phyloP scores from a whole-genome alignment of 2,329 filamentous ascomycete genomes.

The Fusarium torreyae region DNA sequence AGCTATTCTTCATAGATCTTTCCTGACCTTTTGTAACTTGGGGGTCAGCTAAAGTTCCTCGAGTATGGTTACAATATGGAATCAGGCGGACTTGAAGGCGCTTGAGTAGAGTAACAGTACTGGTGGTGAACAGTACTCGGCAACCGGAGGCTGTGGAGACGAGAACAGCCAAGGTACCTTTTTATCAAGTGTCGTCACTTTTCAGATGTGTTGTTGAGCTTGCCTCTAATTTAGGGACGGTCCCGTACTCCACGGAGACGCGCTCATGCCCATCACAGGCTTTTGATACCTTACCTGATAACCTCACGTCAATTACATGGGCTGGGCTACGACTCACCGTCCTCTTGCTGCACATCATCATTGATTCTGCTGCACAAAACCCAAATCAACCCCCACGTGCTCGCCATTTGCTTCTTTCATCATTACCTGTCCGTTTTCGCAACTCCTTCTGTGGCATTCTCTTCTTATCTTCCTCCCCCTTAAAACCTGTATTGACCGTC shows the following conservation, averaged over 20 bases:
- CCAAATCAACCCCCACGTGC: conserved; percentile 35
- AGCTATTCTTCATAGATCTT: conserved; percentile 26
- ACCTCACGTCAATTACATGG: conserved; percentile 25
- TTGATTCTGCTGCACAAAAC: conserved; percentile 37
- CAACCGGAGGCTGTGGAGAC: conserved; percentile 23
- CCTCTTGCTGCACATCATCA: conserved; percentile 36
- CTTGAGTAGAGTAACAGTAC: conserved; percentile 3
- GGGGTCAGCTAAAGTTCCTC: neutral
- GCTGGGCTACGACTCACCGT: conserved; percentile 17
- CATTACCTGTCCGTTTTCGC: conserved; percentile 38
- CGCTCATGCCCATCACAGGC: conserved; percentile 33
- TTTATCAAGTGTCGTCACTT: conserved; percentile 8
- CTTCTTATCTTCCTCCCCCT: conserved; percentile 39
- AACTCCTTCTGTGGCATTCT: conserved; percentile 33
- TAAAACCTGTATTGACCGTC: conserved; percentile 33
- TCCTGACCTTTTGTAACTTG: conserved; percentile 1
- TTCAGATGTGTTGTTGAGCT: conserved; percentile 34
- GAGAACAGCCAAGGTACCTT: conserved; percentile 19
- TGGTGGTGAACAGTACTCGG: neutral
- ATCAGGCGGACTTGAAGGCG: conserved; percentile 7
- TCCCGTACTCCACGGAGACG: conserved; percentile 28
- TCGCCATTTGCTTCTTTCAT: conserved; percentile 28
- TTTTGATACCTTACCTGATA: conserved; percentile 33
- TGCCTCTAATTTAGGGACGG: conserved; percentile 9
- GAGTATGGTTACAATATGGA: conserved; percentile 15